A percentile compares a stretch with the other conserved stretches of the same genome.
Conservation (phyloP, 805 yeast genomes). For the Jamesozyma piceae region DNA sequence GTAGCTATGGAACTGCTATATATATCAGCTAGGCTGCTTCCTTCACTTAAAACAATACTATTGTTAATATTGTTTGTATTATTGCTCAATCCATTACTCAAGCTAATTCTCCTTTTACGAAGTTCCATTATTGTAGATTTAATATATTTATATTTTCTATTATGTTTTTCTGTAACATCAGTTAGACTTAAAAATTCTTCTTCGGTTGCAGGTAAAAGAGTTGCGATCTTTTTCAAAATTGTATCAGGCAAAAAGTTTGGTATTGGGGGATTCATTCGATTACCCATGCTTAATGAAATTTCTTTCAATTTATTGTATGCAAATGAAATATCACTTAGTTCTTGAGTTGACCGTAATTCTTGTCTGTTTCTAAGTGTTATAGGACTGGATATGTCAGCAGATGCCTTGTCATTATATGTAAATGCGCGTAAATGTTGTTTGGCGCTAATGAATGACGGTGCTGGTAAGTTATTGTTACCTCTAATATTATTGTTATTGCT, state of each 20-base stretch:
- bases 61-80: background rate
- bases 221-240: conserved; percentile 19
- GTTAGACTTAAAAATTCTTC: conserved; percentile 19
- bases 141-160: conserved; percentile 18
- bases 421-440: conserved; percentile 10
- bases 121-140: conserved; percentile 17
- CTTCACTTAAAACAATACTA: conserved; percentile 9
- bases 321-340: conserved; percentile 14
- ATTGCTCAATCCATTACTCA: background rate
- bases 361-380: conserved; percentile 10
- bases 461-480: background rate
- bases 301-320: conserved; percentile 22
- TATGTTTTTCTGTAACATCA: conserved; percentile 13
- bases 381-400: conserved; percentile 6
- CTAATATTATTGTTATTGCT: background rate
- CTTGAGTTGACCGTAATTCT: conserved; percentile 15
- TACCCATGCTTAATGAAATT: conserved; percentile 14
- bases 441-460: conserved; percentile 10
- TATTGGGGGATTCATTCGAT: conserved; percentile 19
- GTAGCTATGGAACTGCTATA: conserved; percentile 4
- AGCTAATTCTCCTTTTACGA: conserved; percentile 13
- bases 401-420: conserved; percentile 5
- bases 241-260: conserved; percentile 20
- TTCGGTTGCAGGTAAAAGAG: conserved; percentile 18
- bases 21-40: conserved; percentile 12